Percentiles rank a stretch among this genome's conserved stretches.
These are phyloP conservation scores for Naumovozyma castellii DNA, from an alignment of 805 yeast species.

Conservation along the genomic window DNA sequence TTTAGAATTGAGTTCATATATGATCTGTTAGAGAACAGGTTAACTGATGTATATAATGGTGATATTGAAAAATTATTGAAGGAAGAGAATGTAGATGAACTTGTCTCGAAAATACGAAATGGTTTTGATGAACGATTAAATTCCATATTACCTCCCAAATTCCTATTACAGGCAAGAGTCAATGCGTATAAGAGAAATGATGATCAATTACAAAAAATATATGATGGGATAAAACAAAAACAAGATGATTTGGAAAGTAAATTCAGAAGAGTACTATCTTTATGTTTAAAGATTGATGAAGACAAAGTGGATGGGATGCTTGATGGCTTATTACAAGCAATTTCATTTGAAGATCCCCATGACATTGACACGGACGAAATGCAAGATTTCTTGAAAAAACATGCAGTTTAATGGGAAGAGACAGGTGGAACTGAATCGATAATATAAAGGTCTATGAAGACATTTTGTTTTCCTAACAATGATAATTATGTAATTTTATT, in stretches of 20 bases:
- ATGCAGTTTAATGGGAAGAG: conserved; percentile 25
- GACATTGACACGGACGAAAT: conserved; percentile 46
- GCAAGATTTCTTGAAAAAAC: conserved; percentile 43
- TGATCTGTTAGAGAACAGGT: conserved; percentile 39
- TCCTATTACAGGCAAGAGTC: conserved; percentile 63
- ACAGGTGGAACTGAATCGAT: too few relatives aligned
- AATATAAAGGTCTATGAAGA: too few relatives aligned
- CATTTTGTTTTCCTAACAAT: too few relatives aligned
- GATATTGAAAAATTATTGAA: conserved; percentile 22
- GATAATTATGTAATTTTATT: too few relatives aligned
- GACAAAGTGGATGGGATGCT: conserved; percentile 70
- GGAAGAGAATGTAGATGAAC: conserved; percentile 15
- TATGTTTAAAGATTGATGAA: conserved; percentile 83
- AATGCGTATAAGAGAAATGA: conserved; percentile 72
- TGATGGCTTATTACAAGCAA: conserved; percentile 81
- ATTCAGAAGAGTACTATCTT: conserved; percentile 78
- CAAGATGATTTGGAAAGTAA: conserved; percentile 57
- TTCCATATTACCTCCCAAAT: conserved; percentile 28
- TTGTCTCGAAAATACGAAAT: conserved; percentile 3
- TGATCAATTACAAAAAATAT: conserved; percentile 40
- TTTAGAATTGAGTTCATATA: conserved; percentile 58
- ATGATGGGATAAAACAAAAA: conserved; percentile 43
- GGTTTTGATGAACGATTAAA: conserved; percentile 14
- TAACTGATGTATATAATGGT: conserved; percentile 27
- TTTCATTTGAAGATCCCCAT: conserved; percentile 69